Evolutionary conservation across 2,329 filamentous ascomycete genomes (phyloP), one percentile per base, ranked within the genome.

Genomic region (Ophiocordyceps robertsii): DNA sequence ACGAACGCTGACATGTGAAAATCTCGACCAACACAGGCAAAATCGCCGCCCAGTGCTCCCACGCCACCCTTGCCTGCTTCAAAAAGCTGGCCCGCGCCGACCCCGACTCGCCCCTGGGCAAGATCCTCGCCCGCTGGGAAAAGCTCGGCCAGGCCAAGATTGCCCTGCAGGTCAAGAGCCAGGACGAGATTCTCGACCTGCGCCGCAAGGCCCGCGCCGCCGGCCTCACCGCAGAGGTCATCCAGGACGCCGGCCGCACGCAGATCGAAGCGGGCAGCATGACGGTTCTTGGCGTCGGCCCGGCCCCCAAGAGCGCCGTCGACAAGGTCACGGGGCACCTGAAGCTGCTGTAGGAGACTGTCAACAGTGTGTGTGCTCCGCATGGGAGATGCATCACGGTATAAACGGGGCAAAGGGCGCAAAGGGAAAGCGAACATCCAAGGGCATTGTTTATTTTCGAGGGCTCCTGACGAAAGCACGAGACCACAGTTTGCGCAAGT

Each of bases 51-150:
- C 92, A 96, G 65, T 90, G 84, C 65, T 84, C 82, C 40, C 92
- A 96, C 64, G 92, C 92, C n/a, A 95, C 90, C 3, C 80, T 98
- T 44, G 89, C 90, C 43, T 96, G 90, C 75, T 98, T 95, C 78
- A 96, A 95, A 68, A 69, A 80, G 45, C 78, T 93, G 49, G 65
- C 77, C 44, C 64, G 68, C 43, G 67, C 76, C n/a, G 65, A 71
- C 41, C 65, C 73, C 35, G 62, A 67, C 32, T 70, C 70, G 21
- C 61, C 75, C 13, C 68, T 73, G 38, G 75, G 78, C 43, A 68
- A 68, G 37, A 67, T 94, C 41, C 75, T 98, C 39, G 73, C 73
- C 50, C 81, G 82, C 50, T 98, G 92, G 92, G 92, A 98, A 65
- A 71, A 69, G 41, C 66, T 72, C 43, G 92, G 92, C 12, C 89